Evolutionary conservation across 805 yeast genomes (phyloP), one percentile per base, ranked within the genome.

Genomic region (Danielia reshetovae): DNA sequence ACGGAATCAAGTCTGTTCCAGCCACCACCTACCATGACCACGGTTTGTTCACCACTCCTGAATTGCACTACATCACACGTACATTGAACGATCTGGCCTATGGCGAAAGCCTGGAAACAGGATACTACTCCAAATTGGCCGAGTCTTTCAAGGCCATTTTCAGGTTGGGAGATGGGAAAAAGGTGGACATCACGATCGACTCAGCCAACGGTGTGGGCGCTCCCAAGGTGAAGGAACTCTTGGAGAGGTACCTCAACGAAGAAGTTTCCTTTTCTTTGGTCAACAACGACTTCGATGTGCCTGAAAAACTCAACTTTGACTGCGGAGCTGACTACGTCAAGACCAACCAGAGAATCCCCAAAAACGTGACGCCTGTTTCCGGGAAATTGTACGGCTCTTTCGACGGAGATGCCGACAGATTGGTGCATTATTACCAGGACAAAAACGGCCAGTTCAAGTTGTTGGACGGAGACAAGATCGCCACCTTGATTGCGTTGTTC

Each of bases 151-250:
- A 61, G 34, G 49, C 59, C 13, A 69, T 84, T 33, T 54, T 60
- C 35, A 45, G 57, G 12, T 42, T 54, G 10, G 43, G 43, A 7
- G 30, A 30, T 12, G 38, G 40, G 2, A 13, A 26, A 16, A 49
- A 58, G 31, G 63, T 77, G 24, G 54, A 62, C 17, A 68, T 89
- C 46, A 74, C 79, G 2, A 77, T 93, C 13, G 98, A 93, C 62
- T 80, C 88, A 25, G 98, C 98, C 6, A 93, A 93, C 55, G 98
- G 98, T n/a, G 85, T 93, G 25, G 98, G 98, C 12, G 95, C 88
- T 1, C 84, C 85, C 14, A 83, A 84, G 54, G 66, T 80, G 18
- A 51, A 57, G 16, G 64, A 68, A 16, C 60, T 89, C 24, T 60
- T 75, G 16, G 57, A 60, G 22, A 42, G 58, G 3, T 58, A 67